Base-by-base conservation (phyloP, 2,329 filamentous ascomycete genomes). In the Neoarthrinium moseri region DNA sequence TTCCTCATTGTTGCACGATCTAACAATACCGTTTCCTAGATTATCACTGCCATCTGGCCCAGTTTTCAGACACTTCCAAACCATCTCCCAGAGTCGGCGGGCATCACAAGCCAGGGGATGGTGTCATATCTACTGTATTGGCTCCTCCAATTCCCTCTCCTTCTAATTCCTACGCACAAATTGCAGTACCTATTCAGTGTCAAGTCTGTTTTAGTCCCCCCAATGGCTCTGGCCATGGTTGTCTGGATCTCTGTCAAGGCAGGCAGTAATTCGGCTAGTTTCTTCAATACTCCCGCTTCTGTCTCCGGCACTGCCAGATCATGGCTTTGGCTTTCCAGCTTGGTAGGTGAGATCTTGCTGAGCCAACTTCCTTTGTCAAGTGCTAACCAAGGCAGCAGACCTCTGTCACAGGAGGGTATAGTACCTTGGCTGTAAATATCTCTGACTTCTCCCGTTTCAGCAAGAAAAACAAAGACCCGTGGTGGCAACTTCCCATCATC, bases 121-220 rank as follows among this genome's bases (percentile, higher is more conserved):
- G 58, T 80, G 21, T 71, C 69, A 26, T 80, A 80, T 53, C 75
- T 84, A 49, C 53, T 84, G n/a, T 81, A 80, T 57, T 81, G 75
- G 75, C 57, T 73, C 0, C 55, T 78, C 2, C 77, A 80, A 55
- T 61, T 81, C 11, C 78, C 65, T 50, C 62, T 83, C 33, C 59
- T 83, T 7, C 63, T 79, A 45, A 80, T 83, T 50, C 78, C 77
- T 24, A 75, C 76, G 1, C 75, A 75, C 43, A 73, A 70, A 40
- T 66, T 84, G 13, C 66, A 74, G 37, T 78, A 70, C 56, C 56
- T 82, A 32, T 81, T 81, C 50, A 69, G 72, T 29, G 55, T 64
- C 45, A 71, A 71, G 57, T 56, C 61, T 0, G 52, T 66, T 3
- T 30, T 74, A 5, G 69, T 81, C 18, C 77, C 73, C 2, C 66